Percentiles rank a stretch among this genome's conserved stretches.
These are phyloP conservation scores for Jacaranda copaia DNA, from an alignment of 257 asterid species.

Conservation along the genomic window DNA sequence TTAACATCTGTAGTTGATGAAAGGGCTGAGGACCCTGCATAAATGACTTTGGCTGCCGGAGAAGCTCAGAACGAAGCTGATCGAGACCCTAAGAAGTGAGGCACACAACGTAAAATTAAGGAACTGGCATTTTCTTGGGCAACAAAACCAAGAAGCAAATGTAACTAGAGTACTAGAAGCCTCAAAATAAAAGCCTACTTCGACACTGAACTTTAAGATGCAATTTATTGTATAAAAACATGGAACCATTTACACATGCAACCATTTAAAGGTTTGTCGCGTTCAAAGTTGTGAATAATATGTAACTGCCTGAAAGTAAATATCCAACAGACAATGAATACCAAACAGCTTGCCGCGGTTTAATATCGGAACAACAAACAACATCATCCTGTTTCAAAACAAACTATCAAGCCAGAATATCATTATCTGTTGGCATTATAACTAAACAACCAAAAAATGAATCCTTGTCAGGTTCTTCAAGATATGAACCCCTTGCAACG, in stretches of 20 bases:
- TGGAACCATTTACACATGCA: not conserved
- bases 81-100: slow-evolving; percentile 67
- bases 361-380: not conserved
- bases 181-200: not conserved
- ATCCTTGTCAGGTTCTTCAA: not conserved
- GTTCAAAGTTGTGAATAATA: not conserved
- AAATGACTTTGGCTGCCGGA: slow-evolving; percentile 92
- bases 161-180: not conserved
- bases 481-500: not conserved
- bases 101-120: not conserved
- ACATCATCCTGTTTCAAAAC: not conserved
- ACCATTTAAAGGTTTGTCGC: not conserved
- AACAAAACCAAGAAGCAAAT: slow-evolving; percentile 2
- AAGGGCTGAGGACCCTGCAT: slow-evolving; percentile 95
- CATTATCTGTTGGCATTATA: not conserved
- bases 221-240: not conserved
- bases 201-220: not conserved
- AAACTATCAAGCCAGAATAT: not conserved
- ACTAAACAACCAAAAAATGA: not conserved
- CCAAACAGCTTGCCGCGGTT: not conserved
- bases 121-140: not conserved
- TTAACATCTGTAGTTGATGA: slow-evolving; percentile 89
- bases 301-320: not conserved
- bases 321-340: not conserved
- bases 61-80: slow-evolving; percentile 91